Conservation (phyloP, 768 basidiomycete genomes). For the Hebeloma cylindrosporum region DNA sequence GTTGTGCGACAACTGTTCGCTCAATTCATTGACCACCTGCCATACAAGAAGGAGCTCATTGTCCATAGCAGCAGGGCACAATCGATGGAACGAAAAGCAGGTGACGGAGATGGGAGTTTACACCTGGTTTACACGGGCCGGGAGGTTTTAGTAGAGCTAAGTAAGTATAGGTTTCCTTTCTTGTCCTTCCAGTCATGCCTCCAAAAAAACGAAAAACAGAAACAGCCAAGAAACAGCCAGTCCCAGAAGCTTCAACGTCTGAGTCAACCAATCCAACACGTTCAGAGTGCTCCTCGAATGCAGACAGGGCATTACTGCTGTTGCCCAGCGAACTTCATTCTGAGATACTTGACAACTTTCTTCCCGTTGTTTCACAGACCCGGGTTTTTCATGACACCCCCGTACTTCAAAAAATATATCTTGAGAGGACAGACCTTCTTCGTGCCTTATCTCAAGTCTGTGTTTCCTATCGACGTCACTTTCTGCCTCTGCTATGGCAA, state of each 20-base stretch:
- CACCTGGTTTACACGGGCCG: no score
- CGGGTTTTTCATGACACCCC: slow-evolving; percentile 5
- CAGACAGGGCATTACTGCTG: slow-evolving; percentile 12
- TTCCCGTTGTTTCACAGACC: slow-evolving; percentile 8
- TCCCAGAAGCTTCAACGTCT: not conserved
- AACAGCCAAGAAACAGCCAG: no score
- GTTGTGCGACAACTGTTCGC: slow-evolving; percentile 81
- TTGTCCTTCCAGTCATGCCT: no score
- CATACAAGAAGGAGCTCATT: slow-evolving; percentile 72
- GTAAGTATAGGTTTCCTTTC: no score
- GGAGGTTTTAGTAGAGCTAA: no score
- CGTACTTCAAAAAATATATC: slow-evolving; percentile 11
- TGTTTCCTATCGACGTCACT: slow-evolving; percentile 15
- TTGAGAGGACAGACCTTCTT: slow-evolving; percentile 12
- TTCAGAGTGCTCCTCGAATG: slow-evolving; percentile 3
- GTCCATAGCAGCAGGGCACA: slow-evolving; percentile 44
- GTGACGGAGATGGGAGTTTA: no score
- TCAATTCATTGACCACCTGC: slow-evolving; percentile 79
- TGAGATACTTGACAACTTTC: slow-evolving; percentile 12
- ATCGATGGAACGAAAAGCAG: not conserved
- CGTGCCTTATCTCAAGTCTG: slow-evolving; percentile 21
- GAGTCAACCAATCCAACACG: not conserved
- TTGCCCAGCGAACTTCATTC: slow-evolving; percentile 12
- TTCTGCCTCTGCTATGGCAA: slow-evolving; percentile 17
- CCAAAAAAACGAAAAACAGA: no score